Evolutionary conservation across 176 grass and related monocot genomes (phyloP).

Genomic region (Chrysopogon serrulatus): DNA sequence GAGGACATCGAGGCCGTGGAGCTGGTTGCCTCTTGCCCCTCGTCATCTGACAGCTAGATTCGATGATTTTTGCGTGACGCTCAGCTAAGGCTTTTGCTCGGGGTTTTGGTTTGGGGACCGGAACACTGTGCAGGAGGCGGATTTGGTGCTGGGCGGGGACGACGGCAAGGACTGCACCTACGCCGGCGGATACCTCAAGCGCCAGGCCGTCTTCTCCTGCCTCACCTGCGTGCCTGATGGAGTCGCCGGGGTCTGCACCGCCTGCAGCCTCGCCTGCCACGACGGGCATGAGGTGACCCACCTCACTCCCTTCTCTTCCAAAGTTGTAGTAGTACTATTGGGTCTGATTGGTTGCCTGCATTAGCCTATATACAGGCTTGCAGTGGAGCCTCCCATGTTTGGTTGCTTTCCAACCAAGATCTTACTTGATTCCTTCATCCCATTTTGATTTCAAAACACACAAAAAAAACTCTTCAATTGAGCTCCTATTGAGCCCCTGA

Average conservation of each 20-base stretch:
- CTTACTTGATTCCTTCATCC: not conserved
- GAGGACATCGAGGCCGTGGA: slow-evolving; percentile 85
- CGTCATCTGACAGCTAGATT: not conserved
- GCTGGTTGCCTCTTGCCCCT: slow-evolving; percentile 24
- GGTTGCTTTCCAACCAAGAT: not conserved
- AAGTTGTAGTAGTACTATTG: not conserved
- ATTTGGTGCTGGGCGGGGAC: slow-evolving; percentile 93
- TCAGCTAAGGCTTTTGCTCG: not conserved
- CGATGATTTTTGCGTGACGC: not conserved
- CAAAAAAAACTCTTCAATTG: not conserved
- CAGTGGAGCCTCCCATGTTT: not conserved
- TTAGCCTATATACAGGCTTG: not conserved
- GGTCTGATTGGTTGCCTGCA: not conserved
- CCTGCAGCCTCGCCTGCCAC: slow-evolving; percentile 91
- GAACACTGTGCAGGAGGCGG: slow-evolving; percentile 61
- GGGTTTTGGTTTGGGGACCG: not conserved
- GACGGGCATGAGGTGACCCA: slow-evolving; percentile 85
- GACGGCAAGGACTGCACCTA: slow-evolving; percentile 98
- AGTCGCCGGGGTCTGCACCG: slow-evolving; percentile 82
- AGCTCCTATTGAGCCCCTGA: not conserved
- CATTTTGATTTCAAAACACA: not conserved
- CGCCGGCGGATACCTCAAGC: slow-evolving; percentile 73
- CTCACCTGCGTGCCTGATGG: slow-evolving; percentile 82
- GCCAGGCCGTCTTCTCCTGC: slow-evolving; percentile 98
- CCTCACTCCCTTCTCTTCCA: not conserved